A percentile compares a stretch with the other conserved stretches of the same genome.
These are phyloP conservation scores for Tuber calosporum DNA, from an alignment of 495 filamentous ascomycete species.

Conservation along the genomic window DNA sequence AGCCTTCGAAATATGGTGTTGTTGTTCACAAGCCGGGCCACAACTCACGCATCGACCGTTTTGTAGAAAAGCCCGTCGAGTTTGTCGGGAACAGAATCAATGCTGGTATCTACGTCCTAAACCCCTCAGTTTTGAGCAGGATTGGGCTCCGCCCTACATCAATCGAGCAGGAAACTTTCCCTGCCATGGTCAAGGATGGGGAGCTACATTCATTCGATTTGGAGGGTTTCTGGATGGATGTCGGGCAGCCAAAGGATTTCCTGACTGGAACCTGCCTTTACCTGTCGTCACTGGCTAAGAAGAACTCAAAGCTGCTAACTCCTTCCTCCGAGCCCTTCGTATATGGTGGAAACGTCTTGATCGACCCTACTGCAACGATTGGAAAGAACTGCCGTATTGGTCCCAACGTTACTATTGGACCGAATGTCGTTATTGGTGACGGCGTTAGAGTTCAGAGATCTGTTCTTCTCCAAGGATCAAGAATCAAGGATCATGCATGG, in stretches of 20 bases:
- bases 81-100: conserved; percentile 99
- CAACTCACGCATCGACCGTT: conserved; percentile 88
- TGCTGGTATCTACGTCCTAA: conserved; percentile 97
- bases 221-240: conserved; percentile 99
- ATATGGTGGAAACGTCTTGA: conserved; percentile 91
- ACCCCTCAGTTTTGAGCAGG: conserved; percentile 78
- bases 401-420: conserved; percentile 94
- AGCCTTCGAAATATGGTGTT: conserved; percentile 98
- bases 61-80: conserved; percentile 98
- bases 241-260: conserved; percentile 99
- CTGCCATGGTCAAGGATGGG: conserved; percentile 81
- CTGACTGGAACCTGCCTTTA: conserved; percentile 94
- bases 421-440: conserved; percentile 88
- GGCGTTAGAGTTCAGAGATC: conserved; percentile 92
- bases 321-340: conserved; percentile 71
- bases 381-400: conserved; percentile 98
- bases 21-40: conserved; percentile 96
- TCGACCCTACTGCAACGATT: conserved; percentile 91
- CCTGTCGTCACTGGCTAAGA: conserved; percentile 87
- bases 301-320: conserved; percentile 76
- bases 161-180: conserved; percentile 99
- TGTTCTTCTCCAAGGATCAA: conserved; percentile 79
- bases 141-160: conserved; percentile 96
- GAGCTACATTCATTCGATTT: conserved; percentile 96
- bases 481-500: conserved; percentile 99